A percentile compares a stretch with the other conserved stretches of the same genome.
These are phyloP conservation scores for Corylus avellana DNA, from an alignment of 306 rosid genomes.

Conservation along the genomic window DNA sequence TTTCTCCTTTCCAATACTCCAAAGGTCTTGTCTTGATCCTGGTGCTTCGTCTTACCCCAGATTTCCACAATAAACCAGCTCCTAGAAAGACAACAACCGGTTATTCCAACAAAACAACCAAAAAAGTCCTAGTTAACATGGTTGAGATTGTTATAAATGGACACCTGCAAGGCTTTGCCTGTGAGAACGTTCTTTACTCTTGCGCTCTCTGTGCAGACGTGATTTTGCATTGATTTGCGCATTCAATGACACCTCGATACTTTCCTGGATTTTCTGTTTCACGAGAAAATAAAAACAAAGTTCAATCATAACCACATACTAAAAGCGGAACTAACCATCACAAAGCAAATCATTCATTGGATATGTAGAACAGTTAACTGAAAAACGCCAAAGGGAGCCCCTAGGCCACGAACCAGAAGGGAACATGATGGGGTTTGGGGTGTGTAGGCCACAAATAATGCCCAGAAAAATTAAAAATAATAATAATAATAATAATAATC, in stretches of 20 bases:
- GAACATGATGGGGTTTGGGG: not conserved
- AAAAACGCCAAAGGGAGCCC: not conserved
- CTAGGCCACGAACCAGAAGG: not conserved
- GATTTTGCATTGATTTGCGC: conserved; percentile 40
- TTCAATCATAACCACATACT: not conserved
- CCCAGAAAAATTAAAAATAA: not conserved
- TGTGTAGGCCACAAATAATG: not conserved
- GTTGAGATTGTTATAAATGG: conserved; percentile 23
- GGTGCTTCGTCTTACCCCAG: conserved; percentile 81
- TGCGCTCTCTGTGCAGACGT: conserved; percentile 17
- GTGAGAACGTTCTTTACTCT: conserved; percentile 24
- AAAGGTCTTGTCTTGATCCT: conserved; percentile 81
- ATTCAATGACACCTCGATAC: conserved; percentile 22
- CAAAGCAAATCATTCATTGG: not conserved
- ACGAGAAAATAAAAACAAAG: conserved; percentile 2
- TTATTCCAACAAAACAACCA: not conserved
- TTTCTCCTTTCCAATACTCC: conserved; percentile 93
- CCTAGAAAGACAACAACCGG: conserved; percentile 39
- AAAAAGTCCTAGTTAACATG: conserved; percentile 11
- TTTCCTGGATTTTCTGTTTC: conserved; percentile 25
- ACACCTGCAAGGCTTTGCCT: conserved; percentile 83
- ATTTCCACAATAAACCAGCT: conserved; percentile 61
- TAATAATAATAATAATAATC: not conserved
- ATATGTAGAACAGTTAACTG: not conserved
- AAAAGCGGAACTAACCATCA: not conserved